Evolutionary conservation across 129 eudicot genomes (phyloP).

Genomic region (Heracleum sosnowskyi): DNA sequence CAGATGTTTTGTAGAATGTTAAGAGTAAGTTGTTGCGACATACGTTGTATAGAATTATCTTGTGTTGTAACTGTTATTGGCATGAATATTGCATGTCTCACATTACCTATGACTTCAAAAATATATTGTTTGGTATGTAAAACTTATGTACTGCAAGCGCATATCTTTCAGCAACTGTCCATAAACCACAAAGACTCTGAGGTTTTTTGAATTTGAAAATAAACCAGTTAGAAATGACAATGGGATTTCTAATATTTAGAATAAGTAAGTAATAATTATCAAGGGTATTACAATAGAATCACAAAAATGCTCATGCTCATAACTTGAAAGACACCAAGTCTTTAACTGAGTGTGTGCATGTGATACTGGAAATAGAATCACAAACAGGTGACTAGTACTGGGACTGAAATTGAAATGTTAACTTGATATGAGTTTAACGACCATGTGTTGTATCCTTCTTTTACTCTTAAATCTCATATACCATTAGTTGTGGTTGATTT

Average conservation of each 20-base stretch:
- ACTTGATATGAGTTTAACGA: not conserved
- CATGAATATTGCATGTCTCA: not conserved
- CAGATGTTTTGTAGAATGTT: not conserved
- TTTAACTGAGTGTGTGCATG: not conserved
- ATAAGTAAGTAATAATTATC: not conserved
- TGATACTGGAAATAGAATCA: not conserved
- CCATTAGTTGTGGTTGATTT: constrained; percentile 10
- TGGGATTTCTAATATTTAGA: not conserved
- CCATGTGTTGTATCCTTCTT: not conserved
- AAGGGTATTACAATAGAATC: not conserved
- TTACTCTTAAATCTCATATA: not conserved
- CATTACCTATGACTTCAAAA: not conserved
- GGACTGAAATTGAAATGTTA: not conserved
- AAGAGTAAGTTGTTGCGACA: not conserved
- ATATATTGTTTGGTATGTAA: not conserved
- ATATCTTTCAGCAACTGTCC: not conserved
- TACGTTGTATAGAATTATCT: not conserved
- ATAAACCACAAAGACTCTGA: not conserved
- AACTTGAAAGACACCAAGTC: not conserved
- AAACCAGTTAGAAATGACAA: not conserved
- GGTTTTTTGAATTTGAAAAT: not conserved
- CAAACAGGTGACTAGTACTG: not conserved
- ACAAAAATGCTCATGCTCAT: not conserved
- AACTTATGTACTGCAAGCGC: not conserved
- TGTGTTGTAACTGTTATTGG: not conserved